Evolutionary conservation across 2,329 filamentous ascomycete genomes (phyloP).

Genomic region (Dactylellina sp.): DNA sequence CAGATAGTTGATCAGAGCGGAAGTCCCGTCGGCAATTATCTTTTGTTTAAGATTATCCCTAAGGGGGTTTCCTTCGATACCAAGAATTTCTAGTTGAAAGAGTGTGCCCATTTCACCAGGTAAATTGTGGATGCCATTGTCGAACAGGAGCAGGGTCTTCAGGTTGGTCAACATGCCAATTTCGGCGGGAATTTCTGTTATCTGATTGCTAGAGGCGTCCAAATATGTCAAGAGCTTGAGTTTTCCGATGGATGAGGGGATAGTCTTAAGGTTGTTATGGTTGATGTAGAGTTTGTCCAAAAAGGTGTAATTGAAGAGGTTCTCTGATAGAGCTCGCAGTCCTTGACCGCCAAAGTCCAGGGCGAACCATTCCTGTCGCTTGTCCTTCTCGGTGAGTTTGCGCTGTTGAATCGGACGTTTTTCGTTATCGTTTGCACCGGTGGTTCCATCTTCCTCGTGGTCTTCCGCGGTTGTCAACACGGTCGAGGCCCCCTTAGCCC

Average conservation of each 20-base stretch:
- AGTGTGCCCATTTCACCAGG: conserved; percentile 90
- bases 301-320: conserved; percentile 88
- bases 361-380: conserved; percentile 88
- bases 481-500: conserved; percentile 58
- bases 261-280: conserved; percentile 84
- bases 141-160: conserved; percentile 85
- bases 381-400: conserved; percentile 74
- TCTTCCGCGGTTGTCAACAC: conserved; percentile 62
- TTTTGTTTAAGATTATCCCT: conserved; percentile 80
- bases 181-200: conserved; percentile 84
- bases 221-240: conserved; percentile 84
- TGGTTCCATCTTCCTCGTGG: conserved; percentile 64
- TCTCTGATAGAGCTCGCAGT: conserved; percentile 80
- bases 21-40: conserved; percentile 87
- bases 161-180: conserved; percentile 97
- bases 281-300: conserved; percentile 92
- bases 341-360: conserved; percentile 97
- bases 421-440: conserved; percentile 65
- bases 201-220: conserved; percentile 88
- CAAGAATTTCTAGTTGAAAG: conserved; percentile 86
- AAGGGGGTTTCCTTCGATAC: conserved; percentile 90
- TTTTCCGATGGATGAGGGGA: conserved; percentile 85
- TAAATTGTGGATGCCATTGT: conserved; percentile 85
- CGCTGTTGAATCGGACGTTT: conserved; percentile 64
- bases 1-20: conserved; percentile 82